These are phyloP conservation scores for Castanea sativa DNA, from an alignment of 306 rosid species.

Conservation along the genomic window DNA sequence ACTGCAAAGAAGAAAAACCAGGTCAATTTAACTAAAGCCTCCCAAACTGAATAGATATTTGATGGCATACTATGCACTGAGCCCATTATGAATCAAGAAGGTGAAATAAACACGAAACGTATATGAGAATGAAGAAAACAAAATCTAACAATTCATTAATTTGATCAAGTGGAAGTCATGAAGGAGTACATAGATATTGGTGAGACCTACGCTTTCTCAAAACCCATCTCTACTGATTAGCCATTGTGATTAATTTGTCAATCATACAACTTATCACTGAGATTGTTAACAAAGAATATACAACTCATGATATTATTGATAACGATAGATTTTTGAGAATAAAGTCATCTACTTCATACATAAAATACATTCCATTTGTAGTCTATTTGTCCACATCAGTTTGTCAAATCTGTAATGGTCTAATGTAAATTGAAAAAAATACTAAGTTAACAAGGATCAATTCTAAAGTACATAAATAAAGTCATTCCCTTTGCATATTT, in stretches of 20 bases:
- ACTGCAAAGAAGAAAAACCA: conserved; percentile 43
- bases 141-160: neutral
- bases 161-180: conserved; percentile 3
- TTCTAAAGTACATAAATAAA: neutral
- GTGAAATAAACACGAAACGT: neutral
- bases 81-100: neutral
- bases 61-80: conserved; percentile 5
- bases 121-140: neutral
- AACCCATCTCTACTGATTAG: conserved; percentile 4
- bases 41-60: conserved; percentile 36
- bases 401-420: neutral
- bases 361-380: neutral
- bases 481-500: neutral
- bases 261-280: neutral
- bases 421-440: neutral
- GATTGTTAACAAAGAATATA: neutral
- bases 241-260: neutral
- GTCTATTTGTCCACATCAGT: neutral
- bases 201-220: neutral
- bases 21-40: conserved; percentile 32
- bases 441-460: neutral
- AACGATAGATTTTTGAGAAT: neutral
- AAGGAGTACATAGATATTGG: neutral
- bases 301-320: neutral
- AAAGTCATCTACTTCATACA: neutral